These are phyloP conservation scores for Excoecaria cochinchinensis DNA, from an alignment of 345 rosid genomes.

Conservation along the genomic window DNA sequence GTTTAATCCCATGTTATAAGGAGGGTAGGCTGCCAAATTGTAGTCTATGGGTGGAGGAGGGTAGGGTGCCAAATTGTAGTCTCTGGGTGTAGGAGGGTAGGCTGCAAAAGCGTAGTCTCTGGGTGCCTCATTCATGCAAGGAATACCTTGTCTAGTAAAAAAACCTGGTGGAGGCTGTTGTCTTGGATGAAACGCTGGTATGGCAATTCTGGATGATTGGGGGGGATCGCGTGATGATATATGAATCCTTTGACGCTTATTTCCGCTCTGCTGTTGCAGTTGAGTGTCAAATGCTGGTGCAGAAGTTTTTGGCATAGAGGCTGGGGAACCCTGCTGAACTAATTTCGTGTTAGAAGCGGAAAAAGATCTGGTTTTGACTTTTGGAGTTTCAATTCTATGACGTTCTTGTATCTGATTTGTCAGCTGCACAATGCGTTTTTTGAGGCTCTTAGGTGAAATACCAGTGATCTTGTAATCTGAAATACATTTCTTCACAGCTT, in stretches of 20 bases:
- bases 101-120: background rate
- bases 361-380: background rate
- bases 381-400: background rate
- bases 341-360: background rate
- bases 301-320: background rate
- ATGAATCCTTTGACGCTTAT: background rate
- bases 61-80: background rate
- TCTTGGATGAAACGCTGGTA: background rate
- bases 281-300: background rate
- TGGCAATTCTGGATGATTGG: background rate
- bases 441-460: background rate
- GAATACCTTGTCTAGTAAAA: background rate
- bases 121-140: background rate
- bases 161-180: background rate
- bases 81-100: no score
- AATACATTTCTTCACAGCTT: constrained; percentile 24
- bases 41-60: no score
- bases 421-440: background rate
- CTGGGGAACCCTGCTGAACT: background rate
- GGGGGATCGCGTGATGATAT: background rate
- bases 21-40: no score
- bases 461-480: constrained; percentile 11
- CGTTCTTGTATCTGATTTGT: background rate
- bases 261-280: background rate
- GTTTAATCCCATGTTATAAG: no score